Evolutionary conservation across 1,139 yeast genomes (phyloP), one percentile per base, ranked within the genome.

Genomic region (Kodamaea fungicola): DNA sequence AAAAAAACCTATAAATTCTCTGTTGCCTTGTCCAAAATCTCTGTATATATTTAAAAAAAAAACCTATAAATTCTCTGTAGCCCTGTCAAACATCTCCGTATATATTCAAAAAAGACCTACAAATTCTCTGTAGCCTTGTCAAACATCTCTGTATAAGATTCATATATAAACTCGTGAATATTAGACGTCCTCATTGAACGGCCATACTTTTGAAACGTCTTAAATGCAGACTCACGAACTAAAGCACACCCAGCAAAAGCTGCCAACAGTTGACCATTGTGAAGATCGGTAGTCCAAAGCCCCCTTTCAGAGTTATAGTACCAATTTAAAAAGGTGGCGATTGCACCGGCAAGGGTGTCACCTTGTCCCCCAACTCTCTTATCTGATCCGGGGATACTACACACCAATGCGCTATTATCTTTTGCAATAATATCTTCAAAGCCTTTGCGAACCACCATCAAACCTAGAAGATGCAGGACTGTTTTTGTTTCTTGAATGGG

Each of bases 321-420:
- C 54, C 85, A 71, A 34, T 59, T 61, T 19, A 67, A 50, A 37
- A 86, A 64, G 1, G 92, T 80, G 6, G 85, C 85, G 19, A 83
- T 61, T 12, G 83, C 65, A 0, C 95, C 95, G 2, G 86, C 73
- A 31, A 86, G 57, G 0, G 94, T 80, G 50, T 86, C 95, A 8
- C 95, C 95, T 59, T 86, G 95, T 0, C 95, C 95, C n/a, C 94
- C 90, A 7, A 82, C 88, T 22, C 95, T 67, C 49, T 83, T 81
- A 30, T 45, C 43, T 60, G 92, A 82, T 0, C 97, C 97, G 12
- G 58, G 50, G 16, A 67, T 54, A 7, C 63, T 65, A 42, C 67
- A 71, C 7, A 63, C 52, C 4, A 82, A 44, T 30, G 57, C 53
- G 8, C 51, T 51, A 13, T 67, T 68, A 5, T 75, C 76, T 39